These are phyloP conservation scores for Apiotrichum sp. DNA, from an alignment of 1,284 basidiomycete species.

Conservation along the genomic window DNA sequence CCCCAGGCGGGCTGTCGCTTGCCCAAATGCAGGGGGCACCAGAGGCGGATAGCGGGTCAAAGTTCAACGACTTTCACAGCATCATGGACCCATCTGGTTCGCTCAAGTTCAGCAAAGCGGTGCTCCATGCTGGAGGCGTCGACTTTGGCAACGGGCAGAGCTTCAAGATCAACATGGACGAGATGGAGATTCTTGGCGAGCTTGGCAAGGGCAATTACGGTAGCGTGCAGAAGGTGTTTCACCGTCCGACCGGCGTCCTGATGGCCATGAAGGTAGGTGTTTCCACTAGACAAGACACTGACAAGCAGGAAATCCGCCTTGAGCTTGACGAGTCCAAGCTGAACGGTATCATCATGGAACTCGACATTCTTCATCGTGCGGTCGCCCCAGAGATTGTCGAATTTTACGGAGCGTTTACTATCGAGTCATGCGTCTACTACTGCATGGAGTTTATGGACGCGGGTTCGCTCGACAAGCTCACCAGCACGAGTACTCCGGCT, in stretches of 20 bases:
- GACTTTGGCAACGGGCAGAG: conserved; percentile 90
- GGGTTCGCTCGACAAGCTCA: conserved; percentile 83
- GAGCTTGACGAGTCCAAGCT: conserved; percentile 92
- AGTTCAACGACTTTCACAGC: conserved; percentile 84
- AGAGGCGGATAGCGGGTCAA: conserved; percentile 11
- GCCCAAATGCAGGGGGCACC: conserved; percentile 14
- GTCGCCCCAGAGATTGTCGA: conserved; percentile 88
- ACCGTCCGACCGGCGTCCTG: conserved; percentile 86
- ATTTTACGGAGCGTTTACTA: conserved; percentile 98
- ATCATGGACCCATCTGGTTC: conserved; percentile 93
- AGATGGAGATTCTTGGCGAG: conserved; percentile 76
- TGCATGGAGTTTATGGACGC: conserved; percentile 99
- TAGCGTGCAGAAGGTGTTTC: conserved; percentile 90
- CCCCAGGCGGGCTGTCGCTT: conserved; percentile 38
- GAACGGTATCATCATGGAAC: conserved; percentile 96
- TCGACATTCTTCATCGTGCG: conserved; percentile 93
- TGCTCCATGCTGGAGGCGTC: conserved; percentile 88
- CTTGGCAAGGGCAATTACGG: conserved; percentile 96
- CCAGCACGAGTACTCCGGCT: conserved; percentile 45
- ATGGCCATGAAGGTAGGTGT: conserved; percentile 94
- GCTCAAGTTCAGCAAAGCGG: conserved; percentile 92
- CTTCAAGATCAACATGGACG: conserved; percentile 93
- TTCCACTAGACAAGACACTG: background rate
- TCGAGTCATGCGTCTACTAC: conserved; percentile 97
- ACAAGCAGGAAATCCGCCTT: conserved; percentile 84